A percentile compares a stretch with the other conserved stretches of the same genome.
Evolutionary conservation across 225 moss, liverwort and hornwort species (phyloP).

Genomic region (Bryoerythrophyllum caledonicum): DNA sequence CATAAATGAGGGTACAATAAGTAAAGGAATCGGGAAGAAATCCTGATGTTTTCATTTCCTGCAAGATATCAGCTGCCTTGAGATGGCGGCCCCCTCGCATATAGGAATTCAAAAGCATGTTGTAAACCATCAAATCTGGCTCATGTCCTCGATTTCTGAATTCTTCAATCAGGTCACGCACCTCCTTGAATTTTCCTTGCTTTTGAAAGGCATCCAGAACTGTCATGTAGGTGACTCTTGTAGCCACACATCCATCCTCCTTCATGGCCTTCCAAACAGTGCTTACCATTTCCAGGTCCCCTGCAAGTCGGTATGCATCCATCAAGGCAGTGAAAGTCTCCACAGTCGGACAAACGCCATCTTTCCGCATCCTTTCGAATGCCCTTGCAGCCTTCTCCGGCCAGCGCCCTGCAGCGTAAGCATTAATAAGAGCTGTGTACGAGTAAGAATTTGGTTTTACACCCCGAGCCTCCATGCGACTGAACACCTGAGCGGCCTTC

Average conservation of each 20-base stretch:
- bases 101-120: conserved; percentile 91
- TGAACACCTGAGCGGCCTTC: conserved; percentile 65
- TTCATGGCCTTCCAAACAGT: conserved; percentile 79
- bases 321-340: conserved; percentile 90
- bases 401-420: conserved; percentile 84
- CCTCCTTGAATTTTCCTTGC: conserved; percentile 73
- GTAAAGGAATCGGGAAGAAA: conserved; percentile 77
- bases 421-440: conserved; percentile 80
- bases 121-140: conserved; percentile 81
- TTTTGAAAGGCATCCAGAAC: conserved; percentile 83
- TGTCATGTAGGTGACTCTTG: conserved; percentile 75
- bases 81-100: conserved; percentile 68
- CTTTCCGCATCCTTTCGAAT: conserved; percentile 72
- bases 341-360: conserved; percentile 67
- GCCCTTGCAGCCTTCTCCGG: conserved; percentile 78
- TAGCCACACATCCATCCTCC: conserved; percentile 58
- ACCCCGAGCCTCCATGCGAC: conserved; percentile 66
- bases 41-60: conserved; percentile 64
- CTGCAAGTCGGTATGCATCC: conserved; percentile 71
- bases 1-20: conserved; percentile 85
- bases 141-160: conserved; percentile 55
- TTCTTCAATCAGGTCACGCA: conserved; percentile 81
- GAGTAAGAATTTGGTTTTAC: conserved; percentile 68
- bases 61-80: conserved; percentile 58
- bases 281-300: conserved; percentile 63